These are phyloP conservation scores for Cyclotella choctawhatcheeana DNA, from an alignment of 108 stramenopile species.

Conservation along the genomic window DNA sequence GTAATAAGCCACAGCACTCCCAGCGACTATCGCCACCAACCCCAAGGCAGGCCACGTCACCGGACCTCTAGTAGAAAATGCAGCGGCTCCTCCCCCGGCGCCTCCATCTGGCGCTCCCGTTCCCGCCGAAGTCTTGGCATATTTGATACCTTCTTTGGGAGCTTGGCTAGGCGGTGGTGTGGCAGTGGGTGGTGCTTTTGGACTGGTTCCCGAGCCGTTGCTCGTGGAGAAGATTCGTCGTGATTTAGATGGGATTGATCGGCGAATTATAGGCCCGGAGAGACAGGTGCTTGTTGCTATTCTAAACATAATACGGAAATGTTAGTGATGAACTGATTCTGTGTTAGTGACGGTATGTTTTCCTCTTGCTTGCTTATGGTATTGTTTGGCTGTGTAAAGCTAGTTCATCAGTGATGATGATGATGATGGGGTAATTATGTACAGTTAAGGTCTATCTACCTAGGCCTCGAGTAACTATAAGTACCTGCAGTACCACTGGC, in stretches of 20 bases:
- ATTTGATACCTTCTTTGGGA: slow-evolving; percentile 27
- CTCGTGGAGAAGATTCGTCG: slow-evolving; percentile 14
- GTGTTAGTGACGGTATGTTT: too few relatives aligned
- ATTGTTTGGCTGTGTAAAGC: too few relatives aligned
- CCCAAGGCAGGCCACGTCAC: slow-evolving; percentile 86
- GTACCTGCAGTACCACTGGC: too few relatives aligned
- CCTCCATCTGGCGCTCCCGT: slow-evolving; percentile 46
- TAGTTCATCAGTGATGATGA: too few relatives aligned
- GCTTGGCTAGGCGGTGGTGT: too few relatives aligned
- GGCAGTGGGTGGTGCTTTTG: not conserved
- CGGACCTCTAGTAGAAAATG: slow-evolving; percentile 61
- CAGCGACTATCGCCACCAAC: slow-evolving; percentile 80
- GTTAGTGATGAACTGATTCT: not conserved
- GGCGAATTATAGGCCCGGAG: not conserved
- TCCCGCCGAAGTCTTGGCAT: slow-evolving; percentile 56
- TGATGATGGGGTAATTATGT: too few relatives aligned
- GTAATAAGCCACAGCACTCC: slow-evolving; percentile 83
- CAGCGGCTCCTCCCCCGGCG: slow-evolving; percentile 2
- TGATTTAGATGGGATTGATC: not conserved
- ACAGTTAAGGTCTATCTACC: too few relatives aligned
- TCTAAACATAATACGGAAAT: not conserved
- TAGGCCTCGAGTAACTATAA: too few relatives aligned
- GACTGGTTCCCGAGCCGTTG: not conserved
- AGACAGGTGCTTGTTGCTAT: not conserved
- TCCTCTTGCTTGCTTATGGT: too few relatives aligned